Evolutionary conservation across 805 yeast genomes (phyloP), one percentile per base, ranked within the genome.

Genomic region (Wickerhamomyces tratensis): DNA sequence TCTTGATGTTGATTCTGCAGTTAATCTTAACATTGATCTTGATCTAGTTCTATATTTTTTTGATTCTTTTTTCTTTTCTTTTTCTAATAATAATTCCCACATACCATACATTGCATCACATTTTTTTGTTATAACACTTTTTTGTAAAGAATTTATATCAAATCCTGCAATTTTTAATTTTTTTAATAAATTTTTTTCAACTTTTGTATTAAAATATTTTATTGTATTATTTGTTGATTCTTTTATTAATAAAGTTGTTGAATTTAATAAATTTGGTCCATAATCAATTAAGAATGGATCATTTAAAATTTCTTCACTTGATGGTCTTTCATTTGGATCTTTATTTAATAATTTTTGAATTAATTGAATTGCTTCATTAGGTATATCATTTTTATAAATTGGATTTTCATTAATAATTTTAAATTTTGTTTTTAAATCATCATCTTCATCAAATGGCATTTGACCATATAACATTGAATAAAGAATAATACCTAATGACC

Each of bases 391-490:
- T 25, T 65, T 63, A 54, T 70, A 86, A 0, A 44, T 46, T 0
- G 97, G 97, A 42, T 79, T 86, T 5, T 69, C 76, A 44, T 74
- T 66, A 7, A 85, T 62, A 37, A 91, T 84, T 47, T 72, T 72
- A 49, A 63, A 60, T 49, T 76, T 76, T 0, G 86, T 81, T 40
- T 64, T 71, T 37, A 73, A 56, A 47, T 76, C 83, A 45, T 78
- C 86, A 14, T 79, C 84, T 36, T 88, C 95, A 53, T 83, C 91
- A 63, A 89, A 91, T 0, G 98, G 98, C 82, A 91, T 81, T 45
- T 77, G 77, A 1, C 97, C 97, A 43, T 82, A 77, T 0, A 86
- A 55, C 72, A 91, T 69, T 0, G 97, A 88, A 57, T 82, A 93
- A 8, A 91, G 63, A 13, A 93, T 87, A 10, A 93, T 76, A 1